Conservation (phyloP, 2,329 filamentous ascomycete genomes). For the Calonectria leucothoes region DNA sequence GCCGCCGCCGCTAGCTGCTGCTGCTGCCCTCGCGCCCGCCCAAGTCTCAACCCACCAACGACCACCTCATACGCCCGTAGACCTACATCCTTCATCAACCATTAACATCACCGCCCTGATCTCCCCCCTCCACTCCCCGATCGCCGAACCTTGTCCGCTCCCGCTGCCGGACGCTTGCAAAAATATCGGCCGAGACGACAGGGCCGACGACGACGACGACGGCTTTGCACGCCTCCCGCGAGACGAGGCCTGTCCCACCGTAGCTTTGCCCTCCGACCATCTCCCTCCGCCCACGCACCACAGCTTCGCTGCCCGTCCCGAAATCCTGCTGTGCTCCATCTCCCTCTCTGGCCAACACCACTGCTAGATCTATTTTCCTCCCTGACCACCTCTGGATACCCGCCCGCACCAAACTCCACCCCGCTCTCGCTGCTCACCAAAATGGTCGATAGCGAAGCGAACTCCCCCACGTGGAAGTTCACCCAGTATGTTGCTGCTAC, state of each 20-base stretch:
- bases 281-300: constrained; percentile 28
- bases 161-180: neutral
- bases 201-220: constrained; percentile 40
- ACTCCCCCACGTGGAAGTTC: constrained; percentile 99
- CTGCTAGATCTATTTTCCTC: constrained; percentile 31
- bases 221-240: constrained; percentile 22
- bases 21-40: constrained; percentile 22
- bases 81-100: constrained; percentile 22
- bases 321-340: constrained; percentile 25
- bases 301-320: constrained; percentile 26
- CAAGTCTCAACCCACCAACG: constrained; percentile 23
- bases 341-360: constrained; percentile 35
- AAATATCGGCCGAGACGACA: constrained; percentile 4
- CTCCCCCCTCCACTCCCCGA: constrained; percentile 5
- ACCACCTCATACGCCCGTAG: constrained; percentile 17
- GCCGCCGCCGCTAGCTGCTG: constrained; percentile 12
- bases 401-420: constrained; percentile 37
- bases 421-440: constrained; percentile 60
- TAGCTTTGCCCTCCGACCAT: constrained; percentile 32
- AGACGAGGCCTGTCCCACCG: constrained; percentile 35
- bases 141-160: constrained; percentile 6
- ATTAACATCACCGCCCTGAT: constrained; percentile 8
- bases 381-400: constrained; percentile 36
- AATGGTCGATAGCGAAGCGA: constrained; percentile 97
- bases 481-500: constrained; percentile 81